Evolutionary conservation across 2,329 filamentous ascomycete genomes (phyloP), one percentile per base, ranked within the genome.

Genomic region (Alternaria novae-zelandiae): DNA sequence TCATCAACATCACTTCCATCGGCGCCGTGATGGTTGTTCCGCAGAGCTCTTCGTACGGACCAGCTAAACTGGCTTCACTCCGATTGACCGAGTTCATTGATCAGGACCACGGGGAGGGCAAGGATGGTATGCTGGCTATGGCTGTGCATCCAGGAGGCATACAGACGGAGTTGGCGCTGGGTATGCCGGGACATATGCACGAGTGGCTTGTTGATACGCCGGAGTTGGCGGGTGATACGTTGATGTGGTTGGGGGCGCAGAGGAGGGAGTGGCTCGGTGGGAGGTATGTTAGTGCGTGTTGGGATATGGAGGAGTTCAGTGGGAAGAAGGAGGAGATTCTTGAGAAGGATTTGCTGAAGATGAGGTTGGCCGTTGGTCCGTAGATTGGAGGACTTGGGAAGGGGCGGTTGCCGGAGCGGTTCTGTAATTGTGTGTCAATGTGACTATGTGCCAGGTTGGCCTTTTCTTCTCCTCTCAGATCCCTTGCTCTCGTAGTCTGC

Each of bases 11-110:
- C 23, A 78, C 76, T 3, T 84, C 82, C 32, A 78, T 84, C 0
- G 85, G 81, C 78, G 82, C 4, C 68, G 72, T 63, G 4, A 41
- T 47, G n/a, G 17, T 56, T 3, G 5, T 47, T 1, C 56, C 56
- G 3, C 53, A 63, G 7, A 49, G 51, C 4, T 59, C 63, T 1
- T 77, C 78, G 5, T 88, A 88, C 64, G 80, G 82, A 57, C 78
- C 78, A 0, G 79, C 77, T 20, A 88, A 88, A 68, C 76, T 86
- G 25, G 86, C 85, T 4, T 64, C 86, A 13, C 67, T 83, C 10
- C 79, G 85, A 6, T 79, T 88, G 25, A 84, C 82, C 0, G 86
- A 88, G 68, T 83, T 81, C 61, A 63, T 86, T 9, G 76, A 80
- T 46, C 74, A 74, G 0, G 86, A 87, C 15, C 62, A 78, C 47